phyloP scores from a whole-genome alignment of 2,329 filamentous ascomycete species.

The Diplodia sapinea region DNA sequence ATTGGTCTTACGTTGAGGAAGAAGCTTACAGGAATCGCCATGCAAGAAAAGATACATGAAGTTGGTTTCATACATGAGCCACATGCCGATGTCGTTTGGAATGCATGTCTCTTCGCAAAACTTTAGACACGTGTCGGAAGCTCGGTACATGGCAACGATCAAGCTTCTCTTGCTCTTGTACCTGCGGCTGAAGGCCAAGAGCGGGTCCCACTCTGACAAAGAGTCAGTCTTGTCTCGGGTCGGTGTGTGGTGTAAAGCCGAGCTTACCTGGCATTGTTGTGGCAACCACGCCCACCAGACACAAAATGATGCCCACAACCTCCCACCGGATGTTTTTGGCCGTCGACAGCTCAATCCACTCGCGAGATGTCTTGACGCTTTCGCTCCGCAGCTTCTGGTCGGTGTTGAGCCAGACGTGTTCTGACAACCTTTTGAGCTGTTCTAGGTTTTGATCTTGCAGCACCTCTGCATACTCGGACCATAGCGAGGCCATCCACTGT shows the following conservation, averaged over 20 bases:
- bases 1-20: not conserved
- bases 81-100: conserved; percentile 45
- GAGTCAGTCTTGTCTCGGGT: not conserved
- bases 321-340: conserved; percentile 53
- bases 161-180: conserved; percentile 23
- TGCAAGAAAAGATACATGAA: conserved; percentile 39
- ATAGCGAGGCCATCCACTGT: conserved; percentile 40
- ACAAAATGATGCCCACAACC: conserved; percentile 50
- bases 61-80: conserved; percentile 44
- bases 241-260: not conserved
- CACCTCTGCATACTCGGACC: conserved; percentile 39
- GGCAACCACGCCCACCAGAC: conserved; percentile 45
- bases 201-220: conserved; percentile 40
- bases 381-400: conserved; percentile 45
- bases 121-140: conserved; percentile 40
- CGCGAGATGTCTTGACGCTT: conserved; percentile 46
- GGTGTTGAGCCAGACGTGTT: conserved; percentile 52
- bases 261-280: conserved; percentile 39
- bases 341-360: conserved; percentile 48
- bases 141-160: conserved; percentile 35
- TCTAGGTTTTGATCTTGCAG: conserved; percentile 37
- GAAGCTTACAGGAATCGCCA: conserved; percentile 41
- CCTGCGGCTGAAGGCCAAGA: conserved; percentile 19
- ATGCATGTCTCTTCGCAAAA: conserved; percentile 44
- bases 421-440: conserved; percentile 47